Evolutionary conservation across 2,329 filamentous ascomycete genomes (phyloP).

Genomic region (Aspergillus jensenii): DNA sequence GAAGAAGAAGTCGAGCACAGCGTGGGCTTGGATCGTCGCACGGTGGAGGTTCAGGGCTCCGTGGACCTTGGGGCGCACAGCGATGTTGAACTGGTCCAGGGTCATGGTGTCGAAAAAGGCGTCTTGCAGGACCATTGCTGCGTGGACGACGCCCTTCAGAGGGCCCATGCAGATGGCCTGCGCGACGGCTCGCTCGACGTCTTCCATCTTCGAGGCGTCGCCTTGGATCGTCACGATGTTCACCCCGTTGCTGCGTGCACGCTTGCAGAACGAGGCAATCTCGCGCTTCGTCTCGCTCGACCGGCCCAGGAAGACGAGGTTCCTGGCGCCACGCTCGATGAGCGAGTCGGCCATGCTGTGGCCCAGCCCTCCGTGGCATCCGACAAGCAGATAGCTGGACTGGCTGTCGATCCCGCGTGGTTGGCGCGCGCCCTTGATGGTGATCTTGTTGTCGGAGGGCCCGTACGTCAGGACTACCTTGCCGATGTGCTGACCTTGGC

Average conservation of each 20-base stretch:
- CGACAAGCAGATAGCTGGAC: conserved; percentile 54
- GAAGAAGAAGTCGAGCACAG: conserved; percentile 32
- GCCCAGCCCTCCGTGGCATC: conserved; percentile 58
- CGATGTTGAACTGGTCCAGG: conserved; percentile 45
- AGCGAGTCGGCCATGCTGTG: conserved; percentile 34
- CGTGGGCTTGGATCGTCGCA: conserved; percentile 23
- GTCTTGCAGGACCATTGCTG: conserved; percentile 38
- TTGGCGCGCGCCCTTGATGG: not conserved
- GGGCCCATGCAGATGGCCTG: not conserved
- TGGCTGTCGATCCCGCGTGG: conserved; percentile 20
- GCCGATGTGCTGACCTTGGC: not conserved
- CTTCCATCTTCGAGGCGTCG: conserved; percentile 1
- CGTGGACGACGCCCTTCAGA: conserved; percentile 19
- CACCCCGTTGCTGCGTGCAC: not conserved
- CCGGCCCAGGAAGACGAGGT: conserved; percentile 51
- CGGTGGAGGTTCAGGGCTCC: conserved; percentile 53
- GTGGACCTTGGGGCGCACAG: conserved; percentile 50
- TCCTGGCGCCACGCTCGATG: conserved; percentile 11
- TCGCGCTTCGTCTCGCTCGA: conserved; percentile 22
- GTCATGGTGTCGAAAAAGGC: conserved; percentile 52
- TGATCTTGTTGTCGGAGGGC: not conserved
- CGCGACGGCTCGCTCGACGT: conserved; percentile 4
- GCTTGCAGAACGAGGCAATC: not conserved
- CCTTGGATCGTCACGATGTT: not conserved
- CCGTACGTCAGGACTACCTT: conserved; percentile 3